These are phyloP conservation scores for Periconia sp. DNA, from an alignment of 2,329 filamentous ascomycete genomes.

Conservation along the genomic window DNA sequence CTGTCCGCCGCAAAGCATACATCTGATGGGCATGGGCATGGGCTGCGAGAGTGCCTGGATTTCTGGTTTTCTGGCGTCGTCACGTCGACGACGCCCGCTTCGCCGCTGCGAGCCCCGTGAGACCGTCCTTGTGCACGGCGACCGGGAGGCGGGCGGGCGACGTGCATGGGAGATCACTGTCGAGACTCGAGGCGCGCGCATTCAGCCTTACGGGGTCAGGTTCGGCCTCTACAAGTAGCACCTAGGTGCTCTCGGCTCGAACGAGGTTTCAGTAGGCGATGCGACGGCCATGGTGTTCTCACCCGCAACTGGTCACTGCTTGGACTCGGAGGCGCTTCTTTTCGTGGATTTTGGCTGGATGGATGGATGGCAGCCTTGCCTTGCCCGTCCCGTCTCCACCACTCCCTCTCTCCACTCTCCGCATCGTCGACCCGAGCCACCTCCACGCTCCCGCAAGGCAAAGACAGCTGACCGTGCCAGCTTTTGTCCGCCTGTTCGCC, in stretches of 20 bases:
- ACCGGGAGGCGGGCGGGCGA: conserved; percentile 1
- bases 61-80: too few species aligned
- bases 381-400: conserved; percentile 3
- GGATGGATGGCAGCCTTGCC: conserved; percentile 2
- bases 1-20: conserved; percentile 26
- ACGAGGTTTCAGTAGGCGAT: conserved; percentile 8
- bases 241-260: not conserved
- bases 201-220: conserved; percentile 43
- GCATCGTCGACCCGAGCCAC: conserved; percentile 9
- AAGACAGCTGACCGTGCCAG: conserved; percentile 25
- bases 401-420: conserved; percentile 6
- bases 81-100: not conserved
- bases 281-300: conserved; percentile 1
- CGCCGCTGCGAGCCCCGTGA: conserved; percentile 7
- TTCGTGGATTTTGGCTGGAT: too few species aligned
- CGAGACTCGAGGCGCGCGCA: conserved; percentile 26
- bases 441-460: conserved; percentile 22
- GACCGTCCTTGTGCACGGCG: not conserved
- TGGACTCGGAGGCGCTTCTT: too few species aligned
- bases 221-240: conserved; percentile 3
- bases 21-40: too few species aligned
- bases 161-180: conserved; percentile 25
- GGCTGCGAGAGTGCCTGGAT: conserved; percentile 29
- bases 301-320: too few species aligned
- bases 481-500: conserved; percentile 16